These are phyloP conservation scores for Cyberlindnera petersonii DNA, from an alignment of 805 yeast genomes.

Conservation along the genomic window DNA sequence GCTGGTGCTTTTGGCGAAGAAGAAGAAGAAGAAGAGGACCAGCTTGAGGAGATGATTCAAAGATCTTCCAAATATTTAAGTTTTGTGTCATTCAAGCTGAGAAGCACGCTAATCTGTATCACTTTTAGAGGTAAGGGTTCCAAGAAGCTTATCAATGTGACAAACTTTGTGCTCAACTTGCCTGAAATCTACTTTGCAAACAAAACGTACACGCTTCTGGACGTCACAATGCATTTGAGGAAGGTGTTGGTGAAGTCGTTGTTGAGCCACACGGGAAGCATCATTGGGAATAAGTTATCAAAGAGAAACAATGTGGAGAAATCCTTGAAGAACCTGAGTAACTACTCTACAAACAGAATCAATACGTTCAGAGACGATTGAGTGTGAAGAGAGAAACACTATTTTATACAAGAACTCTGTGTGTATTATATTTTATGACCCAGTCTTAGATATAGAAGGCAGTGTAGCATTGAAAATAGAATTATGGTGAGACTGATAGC, in stretches of 20 bases:
- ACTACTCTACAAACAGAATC: slow-evolving; percentile 23
- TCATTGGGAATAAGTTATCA: slow-evolving; percentile 70
- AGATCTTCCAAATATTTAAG: slow-evolving; percentile 74
- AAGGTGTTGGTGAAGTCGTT: slow-evolving; percentile 58
- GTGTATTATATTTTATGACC: not conserved
- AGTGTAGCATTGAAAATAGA: too few relatives aligned
- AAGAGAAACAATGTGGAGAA: slow-evolving; percentile 28
- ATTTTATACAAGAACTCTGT: too few relatives aligned
- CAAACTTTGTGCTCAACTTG: slow-evolving; percentile 60
- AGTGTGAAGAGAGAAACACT: too few relatives aligned
- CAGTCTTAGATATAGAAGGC: too few relatives aligned
- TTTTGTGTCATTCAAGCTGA: slow-evolving; percentile 53
- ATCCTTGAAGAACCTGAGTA: slow-evolving; percentile 21
- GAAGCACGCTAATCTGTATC: slow-evolving; percentile 52
- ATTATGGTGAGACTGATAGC: not conserved
- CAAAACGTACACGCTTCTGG: slow-evolving; percentile 70
- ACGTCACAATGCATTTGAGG: slow-evolving; percentile 57
- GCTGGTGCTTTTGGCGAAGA: slow-evolving; percentile 9
- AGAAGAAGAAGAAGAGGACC: slow-evolving; percentile 26
- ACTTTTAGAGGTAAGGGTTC: slow-evolving; percentile 77
- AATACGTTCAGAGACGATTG: slow-evolving; percentile 19
- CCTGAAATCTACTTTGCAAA: slow-evolving; percentile 59
- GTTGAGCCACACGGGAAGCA: slow-evolving; percentile 66
- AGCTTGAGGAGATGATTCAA: slow-evolving; percentile 60
- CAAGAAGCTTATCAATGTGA: slow-evolving; percentile 68